A percentile compares a stretch with the other conserved stretches of the same genome.
These are phyloP conservation scores for Neurospora hispaniola DNA, from an alignment of 495 filamentous ascomycete genomes.

Conservation along the genomic window DNA sequence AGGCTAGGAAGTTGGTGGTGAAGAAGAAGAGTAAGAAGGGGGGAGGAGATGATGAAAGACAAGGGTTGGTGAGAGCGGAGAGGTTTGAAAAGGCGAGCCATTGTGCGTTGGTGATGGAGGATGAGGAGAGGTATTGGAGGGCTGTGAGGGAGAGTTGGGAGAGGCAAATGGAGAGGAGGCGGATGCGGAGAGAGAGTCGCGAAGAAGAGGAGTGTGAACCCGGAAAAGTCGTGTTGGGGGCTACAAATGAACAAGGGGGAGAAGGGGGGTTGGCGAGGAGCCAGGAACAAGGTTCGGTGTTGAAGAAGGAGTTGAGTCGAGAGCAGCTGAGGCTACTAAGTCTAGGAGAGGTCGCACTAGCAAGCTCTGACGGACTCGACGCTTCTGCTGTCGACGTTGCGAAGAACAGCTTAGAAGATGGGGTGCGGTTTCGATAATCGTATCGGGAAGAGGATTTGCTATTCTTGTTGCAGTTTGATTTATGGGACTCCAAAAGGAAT, in stretches of 20 bases:
- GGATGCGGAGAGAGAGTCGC: neutral
- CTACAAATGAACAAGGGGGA: neutral
- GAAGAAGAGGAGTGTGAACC: neutral
- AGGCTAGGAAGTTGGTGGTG: neutral
- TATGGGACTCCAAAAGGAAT: too few species aligned
- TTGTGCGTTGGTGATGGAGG: conserved; percentile 16
- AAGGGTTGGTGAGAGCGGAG: neutral
- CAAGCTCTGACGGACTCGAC: neutral
- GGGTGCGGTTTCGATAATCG: too few species aligned
- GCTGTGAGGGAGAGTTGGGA: conserved; percentile 18
- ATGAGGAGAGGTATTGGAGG: conserved; percentile 16
- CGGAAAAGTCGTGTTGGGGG: neutral
- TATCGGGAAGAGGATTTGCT: too few species aligned
- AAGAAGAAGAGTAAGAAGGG: conserved; percentile 3
- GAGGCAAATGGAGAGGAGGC: neutral
- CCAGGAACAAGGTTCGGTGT: neutral
- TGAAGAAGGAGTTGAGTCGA: neutral
- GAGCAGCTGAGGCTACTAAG: neutral
- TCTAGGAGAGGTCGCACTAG: neutral
- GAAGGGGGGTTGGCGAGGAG: neutral
- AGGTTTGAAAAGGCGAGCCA: conserved; percentile 16
- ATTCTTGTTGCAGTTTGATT: too few species aligned
- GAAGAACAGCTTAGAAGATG: neutral
- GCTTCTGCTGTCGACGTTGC: neutral
- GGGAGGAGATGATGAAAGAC: conserved; percentile 1